Evolutionary conservation across 2,329 filamentous ascomycete species (phyloP).

Genomic region (Phaeophleospora eucalypticola): DNA sequence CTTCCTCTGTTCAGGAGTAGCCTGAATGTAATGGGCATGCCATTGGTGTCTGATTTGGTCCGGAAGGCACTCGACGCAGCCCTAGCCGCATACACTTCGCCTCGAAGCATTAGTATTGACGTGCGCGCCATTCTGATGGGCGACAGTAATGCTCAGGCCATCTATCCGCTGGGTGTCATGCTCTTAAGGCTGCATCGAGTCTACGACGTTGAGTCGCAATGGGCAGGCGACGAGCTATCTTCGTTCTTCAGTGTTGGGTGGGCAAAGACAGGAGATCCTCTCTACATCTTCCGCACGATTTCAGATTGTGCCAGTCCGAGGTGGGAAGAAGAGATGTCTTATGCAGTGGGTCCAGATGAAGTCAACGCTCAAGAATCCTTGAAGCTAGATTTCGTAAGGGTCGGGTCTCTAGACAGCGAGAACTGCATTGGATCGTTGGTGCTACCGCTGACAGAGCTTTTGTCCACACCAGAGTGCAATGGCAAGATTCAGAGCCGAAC

Average conservation of each 20-base stretch:
- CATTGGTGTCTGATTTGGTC: neutral
- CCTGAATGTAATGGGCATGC: slow-evolving; percentile 2
- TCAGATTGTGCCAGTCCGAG: neutral
- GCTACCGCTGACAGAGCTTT: neutral
- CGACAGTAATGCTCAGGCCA: neutral
- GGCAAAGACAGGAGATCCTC: slow-evolving; percentile 1
- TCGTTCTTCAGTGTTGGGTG: slow-evolving; percentile 1
- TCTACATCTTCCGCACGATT: slow-evolving; percentile 2
- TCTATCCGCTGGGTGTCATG: slow-evolving; percentile 1
- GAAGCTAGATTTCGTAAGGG: neutral
- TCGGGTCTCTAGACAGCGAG: slow-evolving; percentile 1
- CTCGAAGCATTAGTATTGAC: slow-evolving; percentile 1
- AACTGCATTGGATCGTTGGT: neutral
- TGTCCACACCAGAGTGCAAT: neutral
- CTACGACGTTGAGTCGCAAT: neutral
- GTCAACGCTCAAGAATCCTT: slow-evolving; percentile 1
- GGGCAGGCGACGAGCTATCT: neutral
- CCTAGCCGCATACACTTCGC: neutral
- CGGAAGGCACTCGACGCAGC: neutral
- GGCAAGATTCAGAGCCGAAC: neutral
- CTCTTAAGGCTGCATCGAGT: neutral
- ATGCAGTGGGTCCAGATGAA: neutral
- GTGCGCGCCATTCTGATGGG: neutral
- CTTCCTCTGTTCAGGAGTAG: slow-evolving; percentile 1
- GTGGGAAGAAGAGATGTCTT: neutral